Evolutionary conservation across 2,329 filamentous ascomycete genomes (phyloP), one percentile per base, ranked within the genome.

Genomic region (Didymella exigua): DNA sequence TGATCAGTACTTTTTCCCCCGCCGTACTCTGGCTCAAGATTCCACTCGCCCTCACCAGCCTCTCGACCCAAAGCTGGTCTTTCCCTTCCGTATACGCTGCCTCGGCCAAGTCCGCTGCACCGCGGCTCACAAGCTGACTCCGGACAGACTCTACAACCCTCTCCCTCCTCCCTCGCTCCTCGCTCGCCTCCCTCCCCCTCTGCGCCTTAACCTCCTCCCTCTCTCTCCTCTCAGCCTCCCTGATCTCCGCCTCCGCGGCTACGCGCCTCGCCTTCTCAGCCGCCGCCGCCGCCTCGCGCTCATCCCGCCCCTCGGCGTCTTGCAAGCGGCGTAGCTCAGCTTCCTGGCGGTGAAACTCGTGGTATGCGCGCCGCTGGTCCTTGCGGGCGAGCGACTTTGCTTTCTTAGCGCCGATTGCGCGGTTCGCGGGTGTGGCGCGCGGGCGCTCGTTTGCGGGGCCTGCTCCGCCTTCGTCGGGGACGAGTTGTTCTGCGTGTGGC

Each of bases 341-440:
- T 68, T 81, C 78, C 13, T 77, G 74, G 2, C 79, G 72, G 56
- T 77, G 70, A 60, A 82, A 82, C 59, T 82, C 81, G 62, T 82
- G 75, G 63, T 82, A 82, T 14, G 73, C 73, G 14, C 75, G 63
- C 1, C 73, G 69, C 54, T 77, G 73, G 54, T 82, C 78, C 49
- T 72, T 72, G 16, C 77, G 74, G 0, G 78, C 78, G 7, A 82
- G 70, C 2, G 77, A 78, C 49, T 78, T 79, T 2, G 79, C 78
- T 61, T 82, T 81, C 59, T 82, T 82, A 10, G 79, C 76, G 49
- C 79, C 79, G 19, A 82, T 72, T 14, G 62, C 60, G 54, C 72
- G 69, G 50, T 68, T 72, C n/a, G 64, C 63, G 5, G 64, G 66
- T 2, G 64, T 69, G 7, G 61, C 46, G 31, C 63, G 67, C 10